phyloP scores from a whole-genome alignment of 495 filamentous ascomycete genomes.

The Durotheca rogersii region DNA sequence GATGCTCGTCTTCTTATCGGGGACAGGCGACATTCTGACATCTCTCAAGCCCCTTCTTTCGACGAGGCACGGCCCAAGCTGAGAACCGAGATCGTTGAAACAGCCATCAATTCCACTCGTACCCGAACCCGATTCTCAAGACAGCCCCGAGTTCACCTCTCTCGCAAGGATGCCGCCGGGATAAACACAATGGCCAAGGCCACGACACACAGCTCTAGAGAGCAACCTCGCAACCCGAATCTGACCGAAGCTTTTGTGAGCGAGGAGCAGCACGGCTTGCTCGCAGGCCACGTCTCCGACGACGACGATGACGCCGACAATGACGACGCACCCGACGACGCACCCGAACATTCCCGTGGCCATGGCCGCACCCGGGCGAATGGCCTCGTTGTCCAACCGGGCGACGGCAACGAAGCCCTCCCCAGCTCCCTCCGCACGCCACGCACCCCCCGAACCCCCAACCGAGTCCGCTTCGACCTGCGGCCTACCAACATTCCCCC shows the following conservation, averaged over 20 bases:
- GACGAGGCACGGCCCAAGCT: conserved; percentile 21
- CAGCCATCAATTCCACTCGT: conserved; percentile 6
- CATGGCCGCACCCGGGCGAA: conserved; percentile 31
- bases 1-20: too few relatives aligned
- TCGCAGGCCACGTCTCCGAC: conserved; percentile 36
- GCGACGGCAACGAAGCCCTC: conserved; percentile 24
- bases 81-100: conserved; percentile 7
- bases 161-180: conserved; percentile 40
- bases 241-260: conserved; percentile 23
- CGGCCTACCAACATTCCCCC: conserved; percentile 45
- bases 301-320: conserved; percentile 24
- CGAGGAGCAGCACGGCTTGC: conserved; percentile 50
- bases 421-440: conserved; percentile 45
- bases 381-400: conserved; percentile 41
- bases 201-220: conserved; percentile 40
- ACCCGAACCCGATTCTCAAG: conserved; percentile 13
- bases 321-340: too few relatives aligned
- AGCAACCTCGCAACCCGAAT: conserved; percentile 25
- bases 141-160: conserved; percentile 10
- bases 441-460: conserved; percentile 72
- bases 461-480: conserved; percentile 89
- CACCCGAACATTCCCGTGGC: conserved; percentile 30
- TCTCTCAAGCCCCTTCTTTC: neutral
- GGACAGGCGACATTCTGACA: too few relatives aligned
- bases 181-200: conserved; percentile 49